Conservation (phyloP, 164 flowering plant species). For the Akebia trifoliata region DNA sequence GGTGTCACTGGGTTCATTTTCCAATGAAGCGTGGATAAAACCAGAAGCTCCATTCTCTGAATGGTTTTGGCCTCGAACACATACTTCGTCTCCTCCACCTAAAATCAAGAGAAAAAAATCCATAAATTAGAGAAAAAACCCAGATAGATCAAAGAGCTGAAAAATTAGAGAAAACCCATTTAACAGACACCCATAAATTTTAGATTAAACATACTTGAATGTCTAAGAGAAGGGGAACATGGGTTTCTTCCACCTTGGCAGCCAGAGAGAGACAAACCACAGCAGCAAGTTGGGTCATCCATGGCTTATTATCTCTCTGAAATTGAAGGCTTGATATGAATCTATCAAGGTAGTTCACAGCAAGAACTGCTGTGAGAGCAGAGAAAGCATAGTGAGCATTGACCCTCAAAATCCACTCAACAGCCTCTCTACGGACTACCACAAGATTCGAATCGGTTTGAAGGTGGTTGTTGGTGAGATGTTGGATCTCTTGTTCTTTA, state of each 20-base stretch:
- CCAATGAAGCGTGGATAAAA: conserved; percentile 76
- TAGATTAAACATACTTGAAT: conserved; percentile 51
- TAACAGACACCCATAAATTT: background rate
- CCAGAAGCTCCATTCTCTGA: conserved; percentile 82
- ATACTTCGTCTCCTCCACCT: conserved; percentile 62
- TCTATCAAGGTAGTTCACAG: conserved; percentile 72
- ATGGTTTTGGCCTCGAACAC: conserved; percentile 75
- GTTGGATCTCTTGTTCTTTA: conserved; percentile 34
- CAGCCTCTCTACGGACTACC: conserved; percentile 43
- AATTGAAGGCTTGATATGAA: conserved; percentile 45
- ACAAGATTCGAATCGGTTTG: conserved; percentile 22
- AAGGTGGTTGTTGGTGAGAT: conserved; percentile 5
- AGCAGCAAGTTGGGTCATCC: conserved; percentile 80
- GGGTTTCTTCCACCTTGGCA: conserved; percentile 86
- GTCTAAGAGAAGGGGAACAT: conserved; percentile 72
- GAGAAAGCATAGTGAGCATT: conserved; percentile 52
- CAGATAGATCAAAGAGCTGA: conserved; percentile 4
- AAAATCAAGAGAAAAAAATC: conserved; percentile 7
- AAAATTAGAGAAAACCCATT: background rate
- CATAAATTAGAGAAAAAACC: background rate
- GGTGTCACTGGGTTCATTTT: conserved; percentile 86
- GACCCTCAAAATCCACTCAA: conserved; percentile 73
- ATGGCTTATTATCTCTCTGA: conserved; percentile 63
- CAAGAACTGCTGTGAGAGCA: conserved; percentile 63
- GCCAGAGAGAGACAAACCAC: conserved; percentile 88